Conservation (phyloP, 2,329 filamentous ascomycete genomes). For the Plectosphaerella cucumerina region DNA sequence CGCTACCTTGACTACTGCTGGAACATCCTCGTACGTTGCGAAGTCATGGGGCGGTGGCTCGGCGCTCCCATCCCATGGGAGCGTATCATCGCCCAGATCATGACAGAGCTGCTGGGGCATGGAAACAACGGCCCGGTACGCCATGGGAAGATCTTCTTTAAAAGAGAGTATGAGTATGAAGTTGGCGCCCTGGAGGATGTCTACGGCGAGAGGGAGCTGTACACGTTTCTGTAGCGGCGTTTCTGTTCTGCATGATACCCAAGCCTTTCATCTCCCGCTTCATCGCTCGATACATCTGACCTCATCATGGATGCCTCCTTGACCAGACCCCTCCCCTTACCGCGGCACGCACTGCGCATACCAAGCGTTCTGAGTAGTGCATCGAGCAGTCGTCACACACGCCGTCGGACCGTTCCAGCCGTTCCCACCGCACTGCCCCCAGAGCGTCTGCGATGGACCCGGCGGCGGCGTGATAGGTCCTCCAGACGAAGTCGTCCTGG, state of each 20-base stretch:
- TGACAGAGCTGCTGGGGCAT: not conserved
- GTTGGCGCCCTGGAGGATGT: not conserved
- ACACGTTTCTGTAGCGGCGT: not conserved
- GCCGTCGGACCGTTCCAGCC: not conserved
- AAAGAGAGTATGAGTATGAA: not conserved
- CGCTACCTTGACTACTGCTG: constrained; percentile 22
- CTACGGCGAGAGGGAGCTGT: not conserved
- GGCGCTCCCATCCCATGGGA: not conserved
- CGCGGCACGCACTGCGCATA: not conserved
- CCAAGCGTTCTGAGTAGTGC: not conserved
- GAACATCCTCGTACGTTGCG: constrained; percentile 17
- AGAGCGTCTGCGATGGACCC: not conserved
- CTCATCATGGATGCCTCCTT: too few species aligned
- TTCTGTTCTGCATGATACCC: too few species aligned
- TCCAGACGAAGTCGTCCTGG: not conserved
- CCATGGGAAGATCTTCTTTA: not conserved
- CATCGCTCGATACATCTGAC: too few species aligned
- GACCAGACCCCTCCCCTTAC: too few species aligned
- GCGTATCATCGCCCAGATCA: not conserved
- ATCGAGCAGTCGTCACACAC: not conserved
- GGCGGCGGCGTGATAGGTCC: not conserved
- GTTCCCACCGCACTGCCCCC: not conserved
- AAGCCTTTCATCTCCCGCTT: too few species aligned
- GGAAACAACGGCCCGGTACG: not conserved
- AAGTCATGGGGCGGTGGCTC: constrained; percentile 8